Conservation (phyloP, 805 yeast genomes). For the Metschnikowia rubicola region DNA sequence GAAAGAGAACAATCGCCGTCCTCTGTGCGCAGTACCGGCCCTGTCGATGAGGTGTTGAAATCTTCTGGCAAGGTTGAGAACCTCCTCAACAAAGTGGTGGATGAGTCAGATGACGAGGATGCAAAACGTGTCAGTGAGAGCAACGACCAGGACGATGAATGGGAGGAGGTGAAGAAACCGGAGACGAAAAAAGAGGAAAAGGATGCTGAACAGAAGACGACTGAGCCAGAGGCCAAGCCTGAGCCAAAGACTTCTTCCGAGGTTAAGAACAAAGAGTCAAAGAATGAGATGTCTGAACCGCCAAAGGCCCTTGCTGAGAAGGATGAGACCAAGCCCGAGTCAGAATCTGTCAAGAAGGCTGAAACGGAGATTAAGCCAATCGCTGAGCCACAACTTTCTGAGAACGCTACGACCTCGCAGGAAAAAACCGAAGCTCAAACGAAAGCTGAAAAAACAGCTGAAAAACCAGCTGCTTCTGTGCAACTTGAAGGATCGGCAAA, state of each 20-base stretch:
- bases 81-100: conserved; percentile 37
- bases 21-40: conserved; percentile 8
- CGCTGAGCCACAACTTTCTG: too few species aligned
- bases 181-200: conserved; percentile 6
- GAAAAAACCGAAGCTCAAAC: too few species aligned
- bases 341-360: conserved; percentile 8
- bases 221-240: conserved; percentile 9
- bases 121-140: conserved; percentile 18
- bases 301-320: not conserved
- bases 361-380: conserved; percentile 4
- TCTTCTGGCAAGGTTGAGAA: conserved; percentile 32
- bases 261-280: too few species aligned
- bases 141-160: conserved; percentile 33
- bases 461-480: too few species aligned
- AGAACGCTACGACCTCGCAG: too few species aligned
- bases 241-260: conserved; percentile 13
- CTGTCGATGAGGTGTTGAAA: conserved; percentile 34
- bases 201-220: not conserved
- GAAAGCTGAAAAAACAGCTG: too few species aligned
- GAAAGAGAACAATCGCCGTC: conserved; percentile 1
- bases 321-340: conserved; percentile 7
- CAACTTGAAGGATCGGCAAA: conserved; percentile 1
- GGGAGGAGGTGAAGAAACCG: conserved; percentile 39
- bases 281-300: not conserved
- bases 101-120: conserved; percentile 39